phyloP scores from a whole-genome alignment of 768 basidiomycete species.

The Pisolithus orientalis region DNA sequence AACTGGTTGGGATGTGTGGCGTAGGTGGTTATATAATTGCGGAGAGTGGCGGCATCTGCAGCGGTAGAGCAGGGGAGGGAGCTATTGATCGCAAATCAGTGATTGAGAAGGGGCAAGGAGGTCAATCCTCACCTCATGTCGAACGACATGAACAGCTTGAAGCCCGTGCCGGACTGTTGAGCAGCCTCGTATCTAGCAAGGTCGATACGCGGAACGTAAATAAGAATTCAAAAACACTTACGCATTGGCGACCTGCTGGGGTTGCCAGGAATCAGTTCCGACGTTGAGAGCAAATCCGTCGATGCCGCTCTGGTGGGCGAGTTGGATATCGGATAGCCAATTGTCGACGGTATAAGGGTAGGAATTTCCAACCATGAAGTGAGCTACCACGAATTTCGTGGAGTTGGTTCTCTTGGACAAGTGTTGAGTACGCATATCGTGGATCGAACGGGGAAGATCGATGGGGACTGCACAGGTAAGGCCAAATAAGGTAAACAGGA shows the following conservation, averaged over 20 bases:
- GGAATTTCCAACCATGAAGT: constrained; percentile 61
- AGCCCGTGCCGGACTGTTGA: constrained; percentile 41
- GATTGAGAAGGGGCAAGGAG: not conserved
- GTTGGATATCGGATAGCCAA: constrained; percentile 46
- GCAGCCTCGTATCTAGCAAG: constrained; percentile 50
- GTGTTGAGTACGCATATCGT: not conserved
- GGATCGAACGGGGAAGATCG: not conserved
- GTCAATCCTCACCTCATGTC: constrained; percentile 60
- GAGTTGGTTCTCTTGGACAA: constrained; percentile 10
- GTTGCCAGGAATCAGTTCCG: constrained; percentile 60
- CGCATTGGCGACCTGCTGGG: constrained; percentile 55
- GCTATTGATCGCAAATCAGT: constrained; percentile 23
- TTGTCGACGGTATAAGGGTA: constrained; percentile 45
- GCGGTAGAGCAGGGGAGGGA: constrained; percentile 47
- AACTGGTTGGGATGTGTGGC: constrained; percentile 55
- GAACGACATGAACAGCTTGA: constrained; percentile 73
- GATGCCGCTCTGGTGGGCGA: constrained; percentile 53
- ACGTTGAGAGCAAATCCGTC: constrained; percentile 71
- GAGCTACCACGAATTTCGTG: constrained; percentile 47
- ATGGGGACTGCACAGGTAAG: constrained; percentile 12
- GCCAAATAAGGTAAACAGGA: constrained; percentile 4
- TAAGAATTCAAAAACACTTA: constrained; percentile 27
- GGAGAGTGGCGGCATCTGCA: constrained; percentile 43
- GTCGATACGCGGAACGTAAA: constrained; percentile 1
- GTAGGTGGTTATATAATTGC: constrained; percentile 49